phyloP scores from a whole-genome alignment of 176 grass and related monocot species.

The Zoysia pacifica region DNA sequence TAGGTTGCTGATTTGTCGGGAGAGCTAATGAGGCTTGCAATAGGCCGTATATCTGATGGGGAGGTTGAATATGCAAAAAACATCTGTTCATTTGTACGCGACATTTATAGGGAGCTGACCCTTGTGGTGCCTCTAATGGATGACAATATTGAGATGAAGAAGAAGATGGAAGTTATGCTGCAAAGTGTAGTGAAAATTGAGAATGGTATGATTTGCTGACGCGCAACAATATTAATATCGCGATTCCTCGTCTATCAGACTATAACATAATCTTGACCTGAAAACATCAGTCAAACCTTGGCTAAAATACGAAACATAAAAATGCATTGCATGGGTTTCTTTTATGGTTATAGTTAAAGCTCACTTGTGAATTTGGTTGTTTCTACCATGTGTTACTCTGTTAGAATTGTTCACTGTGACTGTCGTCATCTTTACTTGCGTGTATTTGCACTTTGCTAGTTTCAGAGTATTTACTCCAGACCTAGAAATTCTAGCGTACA shows the following conservation, averaged over 20 bases:
- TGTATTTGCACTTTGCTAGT: constrained; percentile 8
- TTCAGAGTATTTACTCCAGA: background rate
- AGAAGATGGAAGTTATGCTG: constrained; percentile 98
- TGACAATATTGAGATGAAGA: constrained; percentile 95
- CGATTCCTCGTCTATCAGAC: background rate
- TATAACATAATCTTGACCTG: constrained; percentile 25
- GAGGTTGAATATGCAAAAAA: constrained; percentile 94
- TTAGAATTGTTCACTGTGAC: background rate
- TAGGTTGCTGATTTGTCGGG: constrained; percentile 98
- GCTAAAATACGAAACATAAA: background rate
- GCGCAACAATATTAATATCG: constrained; percentile 29
- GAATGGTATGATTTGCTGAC: constrained; percentile 75
- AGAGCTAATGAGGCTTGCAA: constrained; percentile 95
- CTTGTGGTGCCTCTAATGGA: constrained; percentile 94
- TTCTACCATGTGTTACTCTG: constrained; percentile 1
- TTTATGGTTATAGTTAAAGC: constrained; percentile 23
- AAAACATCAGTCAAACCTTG: constrained; percentile 8
- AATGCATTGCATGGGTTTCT: background rate
- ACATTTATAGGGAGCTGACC: constrained; percentile 90
- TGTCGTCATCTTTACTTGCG: background rate
- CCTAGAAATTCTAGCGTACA: background rate
- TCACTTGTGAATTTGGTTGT: constrained; percentile 11
- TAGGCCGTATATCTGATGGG: constrained; percentile 96
- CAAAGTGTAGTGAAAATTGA: constrained; percentile 98
- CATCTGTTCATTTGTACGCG: constrained; percentile 83